Evolutionary conservation across 129 eudicot species (phyloP).

Genomic region (Deinandra increscens): DNA sequence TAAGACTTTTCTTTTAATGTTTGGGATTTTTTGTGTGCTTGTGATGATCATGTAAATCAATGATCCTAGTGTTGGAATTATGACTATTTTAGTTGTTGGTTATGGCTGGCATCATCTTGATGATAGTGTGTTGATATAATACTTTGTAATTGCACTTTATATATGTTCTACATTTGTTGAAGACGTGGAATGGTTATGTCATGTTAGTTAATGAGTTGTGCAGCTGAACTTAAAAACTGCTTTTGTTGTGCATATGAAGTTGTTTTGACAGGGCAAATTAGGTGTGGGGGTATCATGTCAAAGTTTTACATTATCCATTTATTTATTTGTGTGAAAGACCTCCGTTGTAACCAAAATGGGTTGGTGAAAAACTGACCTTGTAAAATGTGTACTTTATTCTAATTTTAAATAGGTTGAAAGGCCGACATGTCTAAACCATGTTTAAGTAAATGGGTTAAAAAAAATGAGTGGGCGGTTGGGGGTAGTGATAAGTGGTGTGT

Average conservation of each 20-base stretch:
- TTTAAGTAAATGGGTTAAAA: no score
- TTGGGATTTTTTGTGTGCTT: constrained; percentile 42
- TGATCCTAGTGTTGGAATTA: background rate
- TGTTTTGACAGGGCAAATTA: background rate
- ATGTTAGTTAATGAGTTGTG: background rate
- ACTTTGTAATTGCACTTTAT: constrained; percentile 25
- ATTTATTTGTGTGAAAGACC: no score
- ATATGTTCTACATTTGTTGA: background rate
- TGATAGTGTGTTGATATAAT: constrained; percentile 37
- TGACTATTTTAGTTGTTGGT: constrained; percentile 18
- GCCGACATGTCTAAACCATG: no score
- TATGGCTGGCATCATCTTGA: constrained; percentile 25
- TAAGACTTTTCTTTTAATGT: constrained; percentile 44
- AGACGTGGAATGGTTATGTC: constrained; percentile 14
- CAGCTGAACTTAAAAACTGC: background rate
- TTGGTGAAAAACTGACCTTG: no score
- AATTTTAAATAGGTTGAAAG: no score
- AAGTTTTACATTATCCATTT: no score
- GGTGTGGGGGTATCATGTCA: no score
- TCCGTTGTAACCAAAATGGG: no score
- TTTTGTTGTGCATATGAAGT: background rate
- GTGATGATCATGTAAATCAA: constrained; percentile 36
- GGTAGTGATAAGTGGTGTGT: no score
- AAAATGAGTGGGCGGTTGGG: no score
- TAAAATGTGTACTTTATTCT: no score